Conservation (phyloP, 768 basidiomycete genomes). For the Clathrus columnatus region DNA sequence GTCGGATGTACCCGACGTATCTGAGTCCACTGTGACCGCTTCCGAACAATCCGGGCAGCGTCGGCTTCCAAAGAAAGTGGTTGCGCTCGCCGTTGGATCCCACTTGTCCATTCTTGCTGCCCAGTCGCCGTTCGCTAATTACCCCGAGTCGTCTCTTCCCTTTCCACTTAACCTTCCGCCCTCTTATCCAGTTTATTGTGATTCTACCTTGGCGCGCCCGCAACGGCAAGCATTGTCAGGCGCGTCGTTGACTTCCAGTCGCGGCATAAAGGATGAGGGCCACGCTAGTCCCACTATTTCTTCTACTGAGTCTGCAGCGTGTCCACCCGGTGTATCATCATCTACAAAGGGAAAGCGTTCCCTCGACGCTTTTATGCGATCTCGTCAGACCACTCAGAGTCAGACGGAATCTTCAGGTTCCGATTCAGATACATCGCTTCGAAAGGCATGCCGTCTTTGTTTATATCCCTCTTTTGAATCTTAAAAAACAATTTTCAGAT, state of each 20-base stretch:
- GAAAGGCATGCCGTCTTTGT: not conserved
- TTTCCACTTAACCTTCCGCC: slow-evolving; percentile 9
- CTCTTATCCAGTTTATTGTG: slow-evolving; percentile 7
- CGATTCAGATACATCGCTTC: slow-evolving; percentile 3
- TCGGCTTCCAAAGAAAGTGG: not conserved
- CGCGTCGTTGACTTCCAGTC: not conserved
- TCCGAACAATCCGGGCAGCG: not conserved
- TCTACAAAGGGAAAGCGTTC: slow-evolving; percentile 2
- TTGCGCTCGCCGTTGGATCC: not conserved
- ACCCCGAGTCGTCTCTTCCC: slow-evolving; percentile 8
- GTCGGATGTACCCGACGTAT: slow-evolving; percentile 2
- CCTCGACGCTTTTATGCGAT: slow-evolving; percentile 10
- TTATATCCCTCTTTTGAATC: not conserved
- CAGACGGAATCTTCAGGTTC: slow-evolving; percentile 4
- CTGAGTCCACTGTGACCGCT: not conserved
- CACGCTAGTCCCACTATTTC: not conserved
- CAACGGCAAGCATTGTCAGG: not conserved
- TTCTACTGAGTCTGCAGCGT: not conserved
- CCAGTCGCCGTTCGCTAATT: slow-evolving; percentile 3
- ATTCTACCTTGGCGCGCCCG: not conserved
- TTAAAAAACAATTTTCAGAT: not conserved
- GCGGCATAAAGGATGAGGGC: not conserved
- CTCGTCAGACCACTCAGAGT: not conserved
- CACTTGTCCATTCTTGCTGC: not conserved
- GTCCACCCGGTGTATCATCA: not conserved